These are phyloP conservation scores for Berkeleyomyces rouxiae DNA, from an alignment of 2,329 filamentous ascomycete species.

Conservation along the genomic window DNA sequence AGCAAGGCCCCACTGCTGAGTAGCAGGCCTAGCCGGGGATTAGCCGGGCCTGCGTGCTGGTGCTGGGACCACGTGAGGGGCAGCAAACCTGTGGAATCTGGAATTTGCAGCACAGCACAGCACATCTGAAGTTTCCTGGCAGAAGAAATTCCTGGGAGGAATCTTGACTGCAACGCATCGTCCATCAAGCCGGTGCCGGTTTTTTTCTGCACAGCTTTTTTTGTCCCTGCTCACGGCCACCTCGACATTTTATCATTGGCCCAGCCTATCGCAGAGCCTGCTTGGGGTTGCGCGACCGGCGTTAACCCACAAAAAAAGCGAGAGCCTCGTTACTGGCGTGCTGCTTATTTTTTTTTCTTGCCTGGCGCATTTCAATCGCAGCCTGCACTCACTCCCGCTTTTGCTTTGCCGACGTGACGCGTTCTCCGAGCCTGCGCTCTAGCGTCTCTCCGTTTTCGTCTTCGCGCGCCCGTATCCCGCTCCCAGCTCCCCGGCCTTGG, in stretches of 20 bases:
- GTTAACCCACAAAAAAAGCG: not conserved
- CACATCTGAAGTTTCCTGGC: not conserved
- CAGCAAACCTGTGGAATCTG: not conserved
- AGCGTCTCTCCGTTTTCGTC: not conserved
- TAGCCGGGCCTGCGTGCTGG: not conserved
- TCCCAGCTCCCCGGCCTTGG: not conserved
- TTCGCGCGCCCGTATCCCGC: not conserved
- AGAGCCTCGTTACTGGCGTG: not conserved
- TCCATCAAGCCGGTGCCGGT: not conserved
- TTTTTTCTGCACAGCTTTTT: not conserved
- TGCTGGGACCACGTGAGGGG: conserved; percentile 9
- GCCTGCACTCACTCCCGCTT: not conserved
- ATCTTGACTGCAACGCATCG: no score
- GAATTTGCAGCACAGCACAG: not conserved
- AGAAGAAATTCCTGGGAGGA: not conserved
- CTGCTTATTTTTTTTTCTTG: not conserved
- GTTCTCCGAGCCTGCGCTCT: not conserved
- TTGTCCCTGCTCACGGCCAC: not conserved
- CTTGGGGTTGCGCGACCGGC: not conserved
- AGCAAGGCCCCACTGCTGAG: conserved; percentile 4
- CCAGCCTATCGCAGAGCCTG: not conserved
- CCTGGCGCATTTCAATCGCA: not conserved
- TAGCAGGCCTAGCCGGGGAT: not conserved
- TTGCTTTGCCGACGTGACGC: not conserved
- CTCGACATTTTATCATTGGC: not conserved